phyloP scores from a whole-genome alignment of 306 rosid genomes.

The Castanopsis chinensis region DNA sequence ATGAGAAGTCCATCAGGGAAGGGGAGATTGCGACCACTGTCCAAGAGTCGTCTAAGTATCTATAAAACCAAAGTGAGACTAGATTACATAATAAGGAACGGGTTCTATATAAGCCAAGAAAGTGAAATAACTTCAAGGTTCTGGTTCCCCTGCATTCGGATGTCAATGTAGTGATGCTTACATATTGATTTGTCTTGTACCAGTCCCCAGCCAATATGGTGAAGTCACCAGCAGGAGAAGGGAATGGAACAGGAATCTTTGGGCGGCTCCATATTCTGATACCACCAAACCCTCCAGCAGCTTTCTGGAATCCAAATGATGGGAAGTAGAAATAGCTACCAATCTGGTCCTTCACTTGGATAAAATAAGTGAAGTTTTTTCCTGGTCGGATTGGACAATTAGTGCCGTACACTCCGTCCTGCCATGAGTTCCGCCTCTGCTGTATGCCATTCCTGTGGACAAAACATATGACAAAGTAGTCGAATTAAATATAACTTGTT shows the following conservation, averaged over 20 bases:
- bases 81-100: not conserved
- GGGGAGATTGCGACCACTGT: slow-evolving; percentile 76
- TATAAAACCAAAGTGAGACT: slow-evolving; percentile 17
- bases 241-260: slow-evolving; percentile 86
- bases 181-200: slow-evolving; percentile 72
- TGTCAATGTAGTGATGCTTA: slow-evolving; percentile 22
- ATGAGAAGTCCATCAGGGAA: slow-evolving; percentile 86
- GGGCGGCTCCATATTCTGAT: slow-evolving; percentile 95
- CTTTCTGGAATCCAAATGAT: slow-evolving; percentile 65
- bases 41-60: slow-evolving; percentile 68
- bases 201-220: slow-evolving; percentile 85
- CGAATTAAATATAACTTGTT: not conserved
- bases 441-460: slow-evolving; percentile 83
- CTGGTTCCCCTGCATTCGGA: not conserved
- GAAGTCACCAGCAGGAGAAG: slow-evolving; percentile 85
- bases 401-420: slow-evolving; percentile 62
- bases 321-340: slow-evolving; percentile 71
- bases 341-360: slow-evolving; percentile 65
- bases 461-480: slow-evolving; percentile 4
- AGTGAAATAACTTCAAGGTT: slow-evolving; percentile 14
- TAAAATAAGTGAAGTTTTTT: slow-evolving; percentile 55
- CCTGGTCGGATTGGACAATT: slow-evolving; percentile 64
- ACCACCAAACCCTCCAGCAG: slow-evolving; percentile 71
- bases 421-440: slow-evolving; percentile 94
- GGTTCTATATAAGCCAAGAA: not conserved